These are phyloP conservation scores for Lyophyllum semitale DNA, from an alignment of 768 basidiomycete species.

Conservation along the genomic window DNA sequence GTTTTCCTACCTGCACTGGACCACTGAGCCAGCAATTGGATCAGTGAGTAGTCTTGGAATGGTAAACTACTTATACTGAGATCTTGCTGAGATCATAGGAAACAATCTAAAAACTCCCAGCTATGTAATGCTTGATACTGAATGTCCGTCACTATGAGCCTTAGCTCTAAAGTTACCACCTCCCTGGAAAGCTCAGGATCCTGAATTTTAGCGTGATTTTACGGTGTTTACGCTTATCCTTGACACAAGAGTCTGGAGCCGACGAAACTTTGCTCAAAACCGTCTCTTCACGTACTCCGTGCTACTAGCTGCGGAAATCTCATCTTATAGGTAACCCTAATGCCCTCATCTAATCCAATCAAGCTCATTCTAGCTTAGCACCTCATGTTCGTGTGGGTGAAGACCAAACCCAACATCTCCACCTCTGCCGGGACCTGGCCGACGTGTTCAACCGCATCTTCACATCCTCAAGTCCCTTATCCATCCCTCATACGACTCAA, in stretches of 20 bases:
- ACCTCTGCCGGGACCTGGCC: slow-evolving; percentile 83
- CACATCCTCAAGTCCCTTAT: slow-evolving; percentile 48
- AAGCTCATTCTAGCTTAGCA: slow-evolving; percentile 44
- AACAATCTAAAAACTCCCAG: no score
- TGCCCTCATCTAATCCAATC: slow-evolving; percentile 13
- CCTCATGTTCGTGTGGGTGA: slow-evolving; percentile 97
- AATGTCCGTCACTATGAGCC: no score
- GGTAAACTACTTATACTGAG: no score
- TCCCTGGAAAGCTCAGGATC: no score
- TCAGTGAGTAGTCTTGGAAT: no score
- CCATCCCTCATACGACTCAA: slow-evolving; percentile 73
- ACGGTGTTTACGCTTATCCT: no score
- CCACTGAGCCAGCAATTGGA: no score
- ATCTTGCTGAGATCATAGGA: no score
- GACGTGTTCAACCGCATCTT: slow-evolving; percentile 79
- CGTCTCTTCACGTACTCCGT: slow-evolving; percentile 90
- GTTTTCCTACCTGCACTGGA: no score
- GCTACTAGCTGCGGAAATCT: slow-evolving; percentile 90
- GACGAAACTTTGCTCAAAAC: slow-evolving; percentile 82
- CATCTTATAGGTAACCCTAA: slow-evolving; percentile 74
- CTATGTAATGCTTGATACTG: no score
- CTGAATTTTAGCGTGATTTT: no score
- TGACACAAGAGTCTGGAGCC: slow-evolving; percentile 77
- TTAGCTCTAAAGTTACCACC: no score
- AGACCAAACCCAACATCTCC: slow-evolving; percentile 94